These are phyloP conservation scores for Nissolia schottii DNA, from an alignment of 306 rosid genomes.

Conservation along the genomic window DNA sequence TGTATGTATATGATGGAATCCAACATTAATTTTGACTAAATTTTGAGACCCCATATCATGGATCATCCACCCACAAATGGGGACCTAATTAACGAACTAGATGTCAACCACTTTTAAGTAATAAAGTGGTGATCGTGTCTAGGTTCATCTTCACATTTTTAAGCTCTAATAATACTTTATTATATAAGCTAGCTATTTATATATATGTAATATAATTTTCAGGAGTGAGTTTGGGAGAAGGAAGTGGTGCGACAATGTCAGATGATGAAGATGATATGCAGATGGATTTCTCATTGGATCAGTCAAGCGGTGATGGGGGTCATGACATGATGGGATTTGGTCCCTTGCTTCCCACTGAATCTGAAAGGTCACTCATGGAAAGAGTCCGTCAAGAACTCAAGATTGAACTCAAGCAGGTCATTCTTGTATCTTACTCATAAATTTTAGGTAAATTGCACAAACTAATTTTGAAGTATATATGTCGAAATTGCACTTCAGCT, in stretches of 20 bases:
- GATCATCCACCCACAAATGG: slow-evolving; percentile 17
- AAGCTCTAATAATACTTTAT: too few relatives aligned
- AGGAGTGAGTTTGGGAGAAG: slow-evolving; percentile 94
- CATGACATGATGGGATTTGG: slow-evolving; percentile 98
- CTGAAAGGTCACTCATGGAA: slow-evolving; percentile 95
- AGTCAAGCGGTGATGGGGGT: slow-evolving; percentile 47
- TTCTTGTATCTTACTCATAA: too few relatives aligned
- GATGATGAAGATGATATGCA: slow-evolving; percentile 89
- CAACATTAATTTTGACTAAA: slow-evolving; percentile 10
- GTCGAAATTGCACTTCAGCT: too few relatives aligned
- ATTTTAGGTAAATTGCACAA: too few relatives aligned
- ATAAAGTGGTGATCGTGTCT: background rate
- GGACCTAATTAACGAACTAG: background rate
- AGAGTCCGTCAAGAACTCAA: slow-evolving; percentile 93
- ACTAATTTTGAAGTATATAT: too few relatives aligned
- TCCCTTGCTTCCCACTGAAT: slow-evolving; percentile 88
- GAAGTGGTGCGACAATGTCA: slow-evolving; percentile 93
- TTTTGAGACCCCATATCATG: slow-evolving; percentile 13
- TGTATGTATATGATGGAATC: slow-evolving; percentile 24
- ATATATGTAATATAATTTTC: slow-evolving; percentile 1
- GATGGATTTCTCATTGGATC: slow-evolving; percentile 79
- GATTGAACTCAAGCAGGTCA: slow-evolving; percentile 96
- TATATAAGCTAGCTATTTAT: background rate
- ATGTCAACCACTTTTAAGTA: slow-evolving; percentile 1
- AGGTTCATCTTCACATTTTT: background rate